A percentile compares a stretch with the other conserved stretches of the same genome.
These are phyloP conservation scores for Populus hybrid DNA, from an alignment of 441 rosid species.

Conservation along the genomic window DNA sequence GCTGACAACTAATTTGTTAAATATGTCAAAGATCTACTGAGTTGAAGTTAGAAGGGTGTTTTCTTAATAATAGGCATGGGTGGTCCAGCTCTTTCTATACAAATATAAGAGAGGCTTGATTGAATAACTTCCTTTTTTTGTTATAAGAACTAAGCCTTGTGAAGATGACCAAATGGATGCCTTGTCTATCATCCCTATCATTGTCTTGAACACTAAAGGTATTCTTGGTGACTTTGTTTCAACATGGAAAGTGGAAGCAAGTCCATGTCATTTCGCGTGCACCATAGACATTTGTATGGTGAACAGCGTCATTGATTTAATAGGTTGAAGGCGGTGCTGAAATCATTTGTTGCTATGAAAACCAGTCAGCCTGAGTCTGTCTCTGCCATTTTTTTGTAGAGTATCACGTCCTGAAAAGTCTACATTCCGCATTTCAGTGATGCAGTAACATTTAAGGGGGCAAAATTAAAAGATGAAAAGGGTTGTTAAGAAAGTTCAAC, in stretches of 20 bases:
- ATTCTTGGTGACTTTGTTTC: background rate
- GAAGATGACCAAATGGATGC: background rate
- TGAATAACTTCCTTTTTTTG: background rate
- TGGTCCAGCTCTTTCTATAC: background rate
- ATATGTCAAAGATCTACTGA: background rate
- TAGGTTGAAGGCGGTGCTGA: background rate
- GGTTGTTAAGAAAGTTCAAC: background rate
- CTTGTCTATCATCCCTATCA: background rate
- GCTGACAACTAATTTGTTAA: background rate
- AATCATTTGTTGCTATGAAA: background rate
- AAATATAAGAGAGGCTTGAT: background rate
- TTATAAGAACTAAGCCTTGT: background rate
- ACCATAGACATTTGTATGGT: background rate
- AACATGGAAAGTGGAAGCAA: background rate
- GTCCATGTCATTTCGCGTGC: background rate
- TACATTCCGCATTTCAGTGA: background rate
- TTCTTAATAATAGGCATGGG: background rate
- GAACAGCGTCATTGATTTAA: background rate
- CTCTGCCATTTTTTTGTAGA: background rate
- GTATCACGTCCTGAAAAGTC: background rate
- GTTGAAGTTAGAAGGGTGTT: background rate
- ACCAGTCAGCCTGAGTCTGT: background rate
- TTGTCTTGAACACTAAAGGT: background rate
- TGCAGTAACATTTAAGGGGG: background rate
- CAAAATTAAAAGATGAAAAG: background rate